Evolutionary conservation across 345 rosid species (phyloP), one percentile per base, ranked within the genome.

Genomic region (Leavenworthia alabamica): DNA sequence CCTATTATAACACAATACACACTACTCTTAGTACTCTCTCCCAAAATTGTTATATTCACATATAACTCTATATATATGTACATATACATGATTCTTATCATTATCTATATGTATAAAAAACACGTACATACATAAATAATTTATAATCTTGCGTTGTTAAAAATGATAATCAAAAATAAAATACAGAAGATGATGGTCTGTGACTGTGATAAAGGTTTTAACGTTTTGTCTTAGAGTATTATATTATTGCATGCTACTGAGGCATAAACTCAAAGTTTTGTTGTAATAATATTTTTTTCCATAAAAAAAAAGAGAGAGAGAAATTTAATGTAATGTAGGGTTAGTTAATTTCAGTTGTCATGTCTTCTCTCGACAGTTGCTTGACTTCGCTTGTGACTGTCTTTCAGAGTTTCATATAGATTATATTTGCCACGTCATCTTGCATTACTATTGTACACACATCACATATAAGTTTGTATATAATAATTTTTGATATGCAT

Each of bases 331-430:
- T 2, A 20, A 20, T 20, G 22, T 20, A 20, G 22, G 2, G 22
- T 20, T 20, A 20, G 22, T 20, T 20, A 20, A 20, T 20, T 20
- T 20, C 22, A 20, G 22, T 20, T 61, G 74, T 36, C 62, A 45
- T 62, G 57, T 61, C 74, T 60, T 70, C 74, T 59, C 68, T 62
- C 63, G 68, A 62, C 74, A 54, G 56, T 70, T 61, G 35, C 57
- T 61, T 54, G 62, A 62, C 63, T 70, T 27, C 24, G 33, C 60
- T 59, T 43, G 73, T 68, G 59, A 40, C 65, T 40, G 29, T 20
- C 36, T 52, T 29, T 32, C 22, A 35, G 47, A 33, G 11, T 66
- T 40, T 58, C 39, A 44, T 17, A 51, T 17, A 51, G 7, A 51
- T 60, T 19, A 43, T 20, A 43, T 43, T 8, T 61, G 52, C 60